Evolutionary conservation across 139 green algal species (phyloP).

Genomic region (Chlamydomonas sp.): DNA sequence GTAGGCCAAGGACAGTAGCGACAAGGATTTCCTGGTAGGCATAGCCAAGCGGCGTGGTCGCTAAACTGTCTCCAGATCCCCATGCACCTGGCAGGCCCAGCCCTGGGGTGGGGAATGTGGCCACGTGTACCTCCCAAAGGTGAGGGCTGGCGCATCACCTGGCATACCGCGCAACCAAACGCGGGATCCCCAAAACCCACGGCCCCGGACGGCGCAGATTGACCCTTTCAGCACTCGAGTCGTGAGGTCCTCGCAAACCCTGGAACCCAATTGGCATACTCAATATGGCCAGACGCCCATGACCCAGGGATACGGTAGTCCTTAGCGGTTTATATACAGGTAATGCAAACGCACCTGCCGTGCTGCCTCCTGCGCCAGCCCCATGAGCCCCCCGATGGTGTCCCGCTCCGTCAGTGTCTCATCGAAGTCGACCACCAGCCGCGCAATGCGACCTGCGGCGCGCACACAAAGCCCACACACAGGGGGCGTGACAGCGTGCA

Average conservation of each 20-base stretch:
- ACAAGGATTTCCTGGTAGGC: too few relatives aligned
- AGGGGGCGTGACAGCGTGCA: not conserved
- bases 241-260: not conserved
- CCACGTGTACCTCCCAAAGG: too few relatives aligned
- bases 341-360: not conserved
- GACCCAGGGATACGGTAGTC: not conserved
- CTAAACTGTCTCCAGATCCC: not conserved
- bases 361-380: conserved; percentile 58
- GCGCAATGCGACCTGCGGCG: conserved; percentile 34
- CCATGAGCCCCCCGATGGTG: conserved; percentile 69
- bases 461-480: not conserved
- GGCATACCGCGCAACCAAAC: too few relatives aligned
- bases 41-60: not conserved
- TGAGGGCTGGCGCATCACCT: too few relatives aligned
- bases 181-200: too few relatives aligned
- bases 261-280: not conserved
- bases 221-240: too few relatives aligned
- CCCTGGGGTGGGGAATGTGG: too few relatives aligned
- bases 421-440: conserved; percentile 88
- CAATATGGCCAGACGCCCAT: not conserved
- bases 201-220: too few relatives aligned
- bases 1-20: too few relatives aligned
- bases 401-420: conserved; percentile 77
- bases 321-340: not conserved
- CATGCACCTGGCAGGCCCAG: not conserved